Evolutionary conservation across 2,329 filamentous ascomycete species (phyloP), one percentile per base, ranked within the genome.

Genomic region (Arthrobotrys iridis): DNA sequence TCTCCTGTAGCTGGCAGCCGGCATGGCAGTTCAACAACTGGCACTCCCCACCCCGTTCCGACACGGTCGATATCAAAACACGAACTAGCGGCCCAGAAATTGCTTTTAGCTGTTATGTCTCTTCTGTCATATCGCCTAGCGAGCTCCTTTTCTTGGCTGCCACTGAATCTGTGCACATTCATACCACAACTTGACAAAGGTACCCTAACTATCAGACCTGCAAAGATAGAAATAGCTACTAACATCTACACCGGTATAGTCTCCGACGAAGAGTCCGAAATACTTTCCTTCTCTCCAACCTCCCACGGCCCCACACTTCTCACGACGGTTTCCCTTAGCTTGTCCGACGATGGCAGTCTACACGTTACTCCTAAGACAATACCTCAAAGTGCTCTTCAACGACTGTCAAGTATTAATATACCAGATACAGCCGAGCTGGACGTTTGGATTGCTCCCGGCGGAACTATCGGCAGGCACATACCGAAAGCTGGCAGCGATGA

Each of bases 131-230:
- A 68, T 26, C 63, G 58, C 26, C 30, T 76, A 24, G 71, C 71
- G 8, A 68, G 37, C 28, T 68, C 63, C 1, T 68, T 68, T 37
- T 64, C 57, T 13, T 76, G 71, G 71, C 57, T 70, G 4, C 71
- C 71, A 24, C 45, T 76, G 35, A 76, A 76, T 37, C 59, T 76
- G 30, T 65, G 57, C 58, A 76, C 60, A 24, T 76, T 76, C 28
- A 37, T 76, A 11, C 48, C 64, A 7, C 68, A 46, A 26, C 20
- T 50, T 20, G 10, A 50, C 11, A 45, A 50, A 4, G 57, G 40
- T 55, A 63, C 10, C 11, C 4, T 22, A 33, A 28, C 18, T 1
- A 3, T 18, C 33, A 18, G 22, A 41, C 35, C 18, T 0, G 30
- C 35, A 10, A 15, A 4, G 18, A 52, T 45, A 33, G 18, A 0